Evolutionary conservation across 768 basidiomycete species (phyloP).

Genomic region (Asterophora parasitica): DNA sequence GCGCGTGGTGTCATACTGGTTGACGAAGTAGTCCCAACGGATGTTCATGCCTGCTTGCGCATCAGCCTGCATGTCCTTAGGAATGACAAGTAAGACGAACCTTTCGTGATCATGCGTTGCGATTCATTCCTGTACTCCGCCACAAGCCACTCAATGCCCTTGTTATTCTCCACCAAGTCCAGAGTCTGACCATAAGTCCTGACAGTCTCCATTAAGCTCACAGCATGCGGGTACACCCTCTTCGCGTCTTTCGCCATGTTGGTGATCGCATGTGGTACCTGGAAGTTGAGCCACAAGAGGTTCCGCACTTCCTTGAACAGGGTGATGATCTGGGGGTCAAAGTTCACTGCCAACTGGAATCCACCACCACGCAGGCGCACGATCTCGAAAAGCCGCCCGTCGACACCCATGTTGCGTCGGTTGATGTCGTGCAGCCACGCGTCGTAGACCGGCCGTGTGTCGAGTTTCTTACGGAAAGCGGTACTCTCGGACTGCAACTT

Average conservation of each 20-base stretch:
- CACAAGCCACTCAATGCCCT: constrained; percentile 89
- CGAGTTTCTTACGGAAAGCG: constrained; percentile 94
- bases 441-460: constrained; percentile 90
- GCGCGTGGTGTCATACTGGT: constrained; percentile 82
- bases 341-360: constrained; percentile 91
- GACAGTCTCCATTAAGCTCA: constrained; percentile 98
- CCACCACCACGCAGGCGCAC: constrained; percentile 66
- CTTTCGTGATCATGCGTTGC: constrained; percentile 89
- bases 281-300: constrained; percentile 91
- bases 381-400: constrained; percentile 91
- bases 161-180: constrained; percentile 85
- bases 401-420: constrained; percentile 86
- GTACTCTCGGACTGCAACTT: constrained; percentile 89
- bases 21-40: constrained; percentile 96
- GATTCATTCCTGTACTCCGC: constrained; percentile 92
- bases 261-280: constrained; percentile 89
- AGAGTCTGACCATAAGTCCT: constrained; percentile 94
- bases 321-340: constrained; percentile 97
- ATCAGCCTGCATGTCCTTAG: not conserved
- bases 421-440: constrained; percentile 97
- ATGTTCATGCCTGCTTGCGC: constrained; percentile 78
- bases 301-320: constrained; percentile 98
- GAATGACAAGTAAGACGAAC: constrained; percentile 35
- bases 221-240: constrained; percentile 96
- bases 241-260: constrained; percentile 99